A percentile compares a stretch with the other conserved stretches of the same genome.
These are phyloP conservation scores for Nissolia schottii DNA, from an alignment of 306 rosid species.

Conservation along the genomic window DNA sequence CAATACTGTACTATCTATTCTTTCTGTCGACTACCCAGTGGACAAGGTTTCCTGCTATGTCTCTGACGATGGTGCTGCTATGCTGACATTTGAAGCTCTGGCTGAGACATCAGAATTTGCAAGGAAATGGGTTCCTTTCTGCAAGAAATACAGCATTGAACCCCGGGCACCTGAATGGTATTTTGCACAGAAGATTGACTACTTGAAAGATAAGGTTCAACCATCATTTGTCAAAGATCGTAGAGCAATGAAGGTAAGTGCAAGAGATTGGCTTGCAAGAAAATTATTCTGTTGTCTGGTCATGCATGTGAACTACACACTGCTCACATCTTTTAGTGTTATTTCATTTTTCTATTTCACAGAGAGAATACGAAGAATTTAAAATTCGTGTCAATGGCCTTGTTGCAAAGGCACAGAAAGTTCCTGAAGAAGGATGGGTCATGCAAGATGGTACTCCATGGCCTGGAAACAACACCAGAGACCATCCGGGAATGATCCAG, in stretches of 20 bases:
- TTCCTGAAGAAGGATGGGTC: conserved; percentile 93
- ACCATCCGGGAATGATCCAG: conserved; percentile 98
- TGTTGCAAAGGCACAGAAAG: conserved; percentile 69
- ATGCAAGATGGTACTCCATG: conserved; percentile 98
- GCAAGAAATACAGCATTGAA: conserved; percentile 71
- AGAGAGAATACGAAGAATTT: conserved; percentile 94
- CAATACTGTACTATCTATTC: conserved; percentile 83
- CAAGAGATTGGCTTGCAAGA: conserved; percentile 13
- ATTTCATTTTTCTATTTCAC: conserved; percentile 14
- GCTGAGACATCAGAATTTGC: conserved; percentile 87
- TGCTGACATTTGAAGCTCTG: conserved; percentile 84
- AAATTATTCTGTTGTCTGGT: not conserved
- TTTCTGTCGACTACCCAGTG: conserved; percentile 85
- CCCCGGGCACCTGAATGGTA: conserved; percentile 97
- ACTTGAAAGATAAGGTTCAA: conserved; percentile 86
- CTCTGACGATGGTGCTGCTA: conserved; percentile 94
- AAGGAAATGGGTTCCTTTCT: conserved; percentile 86
- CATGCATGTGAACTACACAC: not conserved
- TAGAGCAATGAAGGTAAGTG: conserved; percentile 92
- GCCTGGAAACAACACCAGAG: conserved; percentile 95
- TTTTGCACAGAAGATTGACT: conserved; percentile 76
- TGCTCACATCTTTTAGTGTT: not conserved
- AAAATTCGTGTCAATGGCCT: conserved; percentile 75
- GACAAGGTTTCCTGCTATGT: conserved; percentile 93
- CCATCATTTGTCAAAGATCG: conserved; percentile 89